Conservation (phyloP, 768 basidiomycete genomes). For the Russula compacta region DNA sequence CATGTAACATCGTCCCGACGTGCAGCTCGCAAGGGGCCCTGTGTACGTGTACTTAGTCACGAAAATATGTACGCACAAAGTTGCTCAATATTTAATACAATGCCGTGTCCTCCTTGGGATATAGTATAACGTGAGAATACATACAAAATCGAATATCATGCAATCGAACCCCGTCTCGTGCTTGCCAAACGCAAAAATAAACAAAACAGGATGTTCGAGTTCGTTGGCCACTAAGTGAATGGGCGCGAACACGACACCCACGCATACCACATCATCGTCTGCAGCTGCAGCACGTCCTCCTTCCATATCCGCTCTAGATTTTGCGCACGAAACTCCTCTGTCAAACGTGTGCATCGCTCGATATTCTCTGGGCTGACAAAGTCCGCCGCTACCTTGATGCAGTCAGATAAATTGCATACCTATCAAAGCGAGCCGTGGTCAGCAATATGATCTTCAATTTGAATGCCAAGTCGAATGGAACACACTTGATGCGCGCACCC, state of each 20-base stretch:
- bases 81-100: constrained; percentile 9
- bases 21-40: neutral
- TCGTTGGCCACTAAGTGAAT: neutral
- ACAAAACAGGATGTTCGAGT: neutral
- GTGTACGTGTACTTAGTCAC: neutral
- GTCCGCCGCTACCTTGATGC: constrained; percentile 91
- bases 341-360: constrained; percentile 70
- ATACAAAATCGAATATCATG: constrained; percentile 8
- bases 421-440: constrained; percentile 25
- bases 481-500: constrained; percentile 84
- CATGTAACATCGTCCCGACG: no score
- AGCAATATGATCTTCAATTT: neutral
- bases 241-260: constrained; percentile 59
- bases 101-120: neutral
- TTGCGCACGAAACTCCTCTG: constrained; percentile 81
- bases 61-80: neutral
- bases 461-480: neutral
- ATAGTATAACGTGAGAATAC: constrained; percentile 11
- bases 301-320: constrained; percentile 85
- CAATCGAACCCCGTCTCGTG: neutral
- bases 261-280: constrained; percentile 90
- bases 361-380: constrained; percentile 95
- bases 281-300: constrained; percentile 84
- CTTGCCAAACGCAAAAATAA: constrained; percentile 4
- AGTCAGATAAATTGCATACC: constrained; percentile 88